Evolutionary conservation across 768 basidiomycete genomes (phyloP).

Genomic region (Podaxis sp.): DNA sequence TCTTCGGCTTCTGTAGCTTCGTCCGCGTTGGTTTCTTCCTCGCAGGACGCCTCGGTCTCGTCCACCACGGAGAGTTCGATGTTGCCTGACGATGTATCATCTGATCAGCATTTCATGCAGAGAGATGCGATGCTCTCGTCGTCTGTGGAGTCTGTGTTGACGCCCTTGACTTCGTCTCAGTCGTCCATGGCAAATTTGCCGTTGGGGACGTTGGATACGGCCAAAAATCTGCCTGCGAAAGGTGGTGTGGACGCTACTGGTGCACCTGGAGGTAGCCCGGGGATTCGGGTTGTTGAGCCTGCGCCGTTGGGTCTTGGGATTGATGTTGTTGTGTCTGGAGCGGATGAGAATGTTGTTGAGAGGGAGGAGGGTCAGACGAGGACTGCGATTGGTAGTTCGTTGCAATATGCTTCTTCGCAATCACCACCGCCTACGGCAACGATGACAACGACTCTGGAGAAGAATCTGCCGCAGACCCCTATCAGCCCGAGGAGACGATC

Average conservation of each 20-base stretch:
- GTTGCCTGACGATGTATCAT: slow-evolving; percentile 5
- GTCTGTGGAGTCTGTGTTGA: slow-evolving; percentile 56
- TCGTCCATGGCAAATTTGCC: slow-evolving; percentile 35
- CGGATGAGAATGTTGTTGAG: slow-evolving; percentile 20
- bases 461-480: background rate
- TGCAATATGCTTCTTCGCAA: slow-evolving; percentile 43
- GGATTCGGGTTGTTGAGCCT: slow-evolving; percentile 17
- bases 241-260: slow-evolving; percentile 12
- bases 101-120: background rate
- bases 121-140: slow-evolving; percentile 33
- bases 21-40: slow-evolving; percentile 15
- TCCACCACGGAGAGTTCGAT: slow-evolving; percentile 13
- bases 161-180: slow-evolving; percentile 47
- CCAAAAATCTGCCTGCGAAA: slow-evolving; percentile 1
- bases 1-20: slow-evolving; percentile 27
- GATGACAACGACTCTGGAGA: slow-evolving; percentile 13
- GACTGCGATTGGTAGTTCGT: slow-evolving; percentile 27
- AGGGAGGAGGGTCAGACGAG: slow-evolving; percentile 24
- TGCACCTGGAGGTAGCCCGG: slow-evolving; percentile 7
- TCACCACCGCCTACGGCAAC: slow-evolving; percentile 21
- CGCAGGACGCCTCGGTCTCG: slow-evolving; percentile 1
- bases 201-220: slow-evolving; percentile 18
- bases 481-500: slow-evolving; percentile 30
- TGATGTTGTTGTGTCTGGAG: background rate
- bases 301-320: slow-evolving; percentile 7